These are phyloP conservation scores for Podosphaera aphanis DNA, from an alignment of 2,329 filamentous ascomycete genomes.

Conservation along the genomic window DNA sequence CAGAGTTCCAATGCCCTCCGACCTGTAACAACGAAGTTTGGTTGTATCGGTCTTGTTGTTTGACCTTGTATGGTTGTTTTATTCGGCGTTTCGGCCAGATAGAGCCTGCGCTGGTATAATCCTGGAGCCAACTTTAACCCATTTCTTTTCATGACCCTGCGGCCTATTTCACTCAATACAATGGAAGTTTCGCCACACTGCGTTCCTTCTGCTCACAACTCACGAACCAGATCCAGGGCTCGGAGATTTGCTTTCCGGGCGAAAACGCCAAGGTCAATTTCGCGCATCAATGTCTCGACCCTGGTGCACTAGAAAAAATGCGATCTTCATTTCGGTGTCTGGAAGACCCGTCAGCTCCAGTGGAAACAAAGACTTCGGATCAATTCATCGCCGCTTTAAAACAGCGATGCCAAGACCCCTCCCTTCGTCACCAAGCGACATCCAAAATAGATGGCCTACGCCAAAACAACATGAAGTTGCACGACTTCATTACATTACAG, in stretches of 20 bases:
- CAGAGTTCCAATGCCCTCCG: no score
- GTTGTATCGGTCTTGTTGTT: no score
- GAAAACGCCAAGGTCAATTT: background rate
- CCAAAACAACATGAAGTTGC: background rate
- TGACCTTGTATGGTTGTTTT: no score
- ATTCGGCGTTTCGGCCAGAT: no score
- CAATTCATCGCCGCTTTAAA: background rate
- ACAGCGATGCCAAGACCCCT: background rate
- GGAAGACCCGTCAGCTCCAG: background rate
- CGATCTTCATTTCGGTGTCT: background rate
- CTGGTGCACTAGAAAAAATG: background rate
- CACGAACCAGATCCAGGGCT: background rate
- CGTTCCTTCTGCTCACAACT: background rate
- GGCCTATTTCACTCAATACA: background rate
- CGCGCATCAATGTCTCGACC: background rate
- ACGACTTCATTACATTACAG: background rate
- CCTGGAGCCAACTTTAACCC: no score
- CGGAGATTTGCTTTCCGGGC: no score
- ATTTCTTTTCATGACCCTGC: no score
- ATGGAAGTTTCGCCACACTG: background rate
- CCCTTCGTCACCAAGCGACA: background rate
- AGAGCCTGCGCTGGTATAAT: no score
- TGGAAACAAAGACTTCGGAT: background rate
- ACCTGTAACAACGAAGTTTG: no score
- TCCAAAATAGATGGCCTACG: background rate